Base-by-base conservation (phyloP, 225 moss, liverwort and hornwort genomes). In the Straminergon stramineum region DNA sequence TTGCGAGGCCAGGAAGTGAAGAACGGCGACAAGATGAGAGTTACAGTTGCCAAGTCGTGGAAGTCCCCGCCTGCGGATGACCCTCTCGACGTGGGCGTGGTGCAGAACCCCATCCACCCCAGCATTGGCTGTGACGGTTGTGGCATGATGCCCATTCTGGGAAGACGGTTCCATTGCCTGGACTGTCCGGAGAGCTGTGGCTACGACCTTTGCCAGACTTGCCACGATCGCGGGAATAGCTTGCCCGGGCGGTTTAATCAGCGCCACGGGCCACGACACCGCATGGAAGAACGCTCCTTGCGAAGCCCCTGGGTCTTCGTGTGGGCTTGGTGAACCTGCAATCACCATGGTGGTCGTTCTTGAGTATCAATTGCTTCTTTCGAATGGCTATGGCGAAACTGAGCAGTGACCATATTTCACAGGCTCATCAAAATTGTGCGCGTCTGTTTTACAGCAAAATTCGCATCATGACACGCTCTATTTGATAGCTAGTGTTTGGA, bases 71-170 rank as follows among this genome's bases (percentile, higher is more conserved):
- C 91, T 31, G 93, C 90, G 37, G 94, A 93, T 73, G 88, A 90
- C 79, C 90, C 90, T 43, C 87, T 86, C 58, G 89, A 83, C 34
- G 68, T 87, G 41, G 90, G 90, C 87, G 90, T 90, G 20, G 85
- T 85, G 58, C 91, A 92, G 58, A 92, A 92, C 48, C 93, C 95
- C 5, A 87, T 92, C 51, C 91, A 92, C 87, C 82, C 66, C 27
- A 88, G 84, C 85, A 79, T 92, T 60, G 92, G 91, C 30, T 91
- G 91, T 84, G 96, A 89, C 73, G 91, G 90, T 37, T 94, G 92
- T 85, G 93, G 93, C 90, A 97, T 97, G 97, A 96, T 92, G 92
- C 97, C 96, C 63, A 93, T 96, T 78, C 85, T 95, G 17, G 97
- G 97, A n/a, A 88, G 81, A 22, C 90, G 96, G 23, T 98, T 94